Conservation (phyloP, 331 rosid species). For the Quercus phellos region DNA sequence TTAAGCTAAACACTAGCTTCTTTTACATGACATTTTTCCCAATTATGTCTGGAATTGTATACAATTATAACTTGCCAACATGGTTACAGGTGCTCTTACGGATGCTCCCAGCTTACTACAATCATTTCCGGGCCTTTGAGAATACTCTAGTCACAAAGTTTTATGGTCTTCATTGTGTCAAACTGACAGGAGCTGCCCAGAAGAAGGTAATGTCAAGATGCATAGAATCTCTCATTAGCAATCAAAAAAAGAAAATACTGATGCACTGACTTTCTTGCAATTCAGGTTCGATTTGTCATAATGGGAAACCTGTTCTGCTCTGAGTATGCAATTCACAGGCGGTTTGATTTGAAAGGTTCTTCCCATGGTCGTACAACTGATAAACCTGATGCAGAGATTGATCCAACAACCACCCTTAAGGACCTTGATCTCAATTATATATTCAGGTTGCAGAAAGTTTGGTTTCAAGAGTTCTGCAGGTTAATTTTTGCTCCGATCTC, state of each 20-base stretch:
- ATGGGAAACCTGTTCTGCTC: constrained; percentile 95
- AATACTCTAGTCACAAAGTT: constrained; percentile 91
- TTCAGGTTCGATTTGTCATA: constrained; percentile 91
- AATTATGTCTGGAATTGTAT: background rate
- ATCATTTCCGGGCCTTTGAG: constrained; percentile 76
- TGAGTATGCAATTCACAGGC: constrained; percentile 58
- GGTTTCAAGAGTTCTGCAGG: constrained; percentile 92
- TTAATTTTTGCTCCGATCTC: constrained; percentile 15
- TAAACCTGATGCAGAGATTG: constrained; percentile 71
- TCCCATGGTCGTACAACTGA: constrained; percentile 79
- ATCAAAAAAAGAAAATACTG: background rate
- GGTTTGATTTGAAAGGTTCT: constrained; percentile 95
- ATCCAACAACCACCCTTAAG: constrained; percentile 85
- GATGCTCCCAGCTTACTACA: constrained; percentile 96
- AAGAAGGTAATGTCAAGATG: constrained; percentile 64
- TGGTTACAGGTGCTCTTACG: constrained; percentile 67
- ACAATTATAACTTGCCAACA: constrained; percentile 6
- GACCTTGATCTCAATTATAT: constrained; percentile 86
- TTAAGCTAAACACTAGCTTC: background rate
- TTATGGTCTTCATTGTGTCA: constrained; percentile 88
- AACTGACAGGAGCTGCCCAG: constrained; percentile 59
- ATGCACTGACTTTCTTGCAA: constrained; percentile 12
- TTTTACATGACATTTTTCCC: background rate
- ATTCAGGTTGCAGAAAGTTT: constrained; percentile 75
- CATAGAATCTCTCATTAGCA: background rate